These are phyloP conservation scores for Russula olivacea DNA, from an alignment of 768 basidiomycete species.

Conservation along the genomic window DNA sequence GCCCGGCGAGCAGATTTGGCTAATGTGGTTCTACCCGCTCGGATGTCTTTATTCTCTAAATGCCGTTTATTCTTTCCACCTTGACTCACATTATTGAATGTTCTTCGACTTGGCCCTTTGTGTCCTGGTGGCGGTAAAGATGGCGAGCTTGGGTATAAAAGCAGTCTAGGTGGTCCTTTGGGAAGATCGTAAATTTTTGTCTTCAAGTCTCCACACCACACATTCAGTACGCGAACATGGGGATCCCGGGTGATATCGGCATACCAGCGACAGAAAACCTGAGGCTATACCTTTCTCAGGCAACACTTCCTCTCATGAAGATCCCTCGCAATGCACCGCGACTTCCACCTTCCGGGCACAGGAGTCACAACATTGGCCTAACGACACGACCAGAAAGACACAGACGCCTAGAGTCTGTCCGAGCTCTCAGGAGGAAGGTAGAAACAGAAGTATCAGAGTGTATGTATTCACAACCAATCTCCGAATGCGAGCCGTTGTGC, in stretches of 20 bases:
- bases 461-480: neutral
- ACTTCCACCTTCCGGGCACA: constrained; percentile 23
- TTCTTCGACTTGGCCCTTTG: neutral
- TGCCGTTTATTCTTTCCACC: constrained; percentile 5
- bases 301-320: constrained; percentile 20
- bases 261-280: constrained; percentile 23
- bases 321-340: constrained; percentile 14
- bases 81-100: neutral
- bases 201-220: neutral
- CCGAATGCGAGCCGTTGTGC: neutral
- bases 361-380: constrained; percentile 18
- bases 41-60: constrained; percentile 10
- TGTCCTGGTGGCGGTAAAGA: neutral
- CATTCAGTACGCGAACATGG: neutral
- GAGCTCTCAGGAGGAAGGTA: constrained; percentile 1
- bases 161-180: neutral
- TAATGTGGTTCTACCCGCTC: neutral
- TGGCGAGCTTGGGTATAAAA: constrained; percentile 10
- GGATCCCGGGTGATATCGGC: constrained; percentile 20
- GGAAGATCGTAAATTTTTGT: neutral
- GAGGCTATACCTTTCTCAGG: constrained; percentile 18
- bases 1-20: neutral
- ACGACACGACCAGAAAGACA: constrained; percentile 19
- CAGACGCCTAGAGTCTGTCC: constrained; percentile 16
- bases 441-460: constrained; percentile 7